Evolutionary conservation across 208 protist genomes (phyloP), one percentile per base, ranked within the genome.

Genomic region (Acanthamoeba quina): DNA sequence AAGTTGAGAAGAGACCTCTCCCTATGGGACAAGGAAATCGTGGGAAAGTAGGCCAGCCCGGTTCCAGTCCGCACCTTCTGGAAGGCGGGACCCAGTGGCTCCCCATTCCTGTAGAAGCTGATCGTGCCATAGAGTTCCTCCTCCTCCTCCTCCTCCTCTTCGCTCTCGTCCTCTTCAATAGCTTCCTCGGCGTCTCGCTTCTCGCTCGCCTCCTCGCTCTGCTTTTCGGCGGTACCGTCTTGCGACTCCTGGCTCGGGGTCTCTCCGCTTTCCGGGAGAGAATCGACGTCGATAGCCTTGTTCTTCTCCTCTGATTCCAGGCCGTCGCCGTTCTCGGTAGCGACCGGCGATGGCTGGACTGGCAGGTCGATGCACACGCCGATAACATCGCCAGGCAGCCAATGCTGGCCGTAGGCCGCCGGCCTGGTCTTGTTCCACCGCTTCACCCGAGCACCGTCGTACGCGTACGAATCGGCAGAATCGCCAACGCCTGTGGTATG

Each of bases 41-140:
- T 60, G 26, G 94, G 94, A 37, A 94, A 95, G 94, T 95, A 95
- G 58, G 88, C 94, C 80, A 95, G 10, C 29, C 94, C 92, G 37
- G 72, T 26, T 10, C 56, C 54, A 44, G 34, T 66, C 86, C 31
- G 37, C 54, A 94, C 90, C 52, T 76, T 47, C 15, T 17, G 44
- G 37, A 94, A 94, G 31, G 92, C 92, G 5, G 86, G 58, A 52
- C 92, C 92, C 86, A 94, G 26, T 19, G 31, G 52, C 17, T 34
- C n/a, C 5, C 92, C 92, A 34, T 94, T 92, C 17, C 92, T 47
- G 82, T 82, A 94, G n/a, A 93, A 94, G 11, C 72, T 92, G 78
- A 94, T 94, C 44, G 37, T 70, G 44, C 92, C 92, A 29, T 94
- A n/a, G 44, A 82, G 44, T 7, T 54, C 37, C 37, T 80, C 70